Conservation (phyloP, 23 red algal genomes). For the Pyropia yezoensis region DNA sequence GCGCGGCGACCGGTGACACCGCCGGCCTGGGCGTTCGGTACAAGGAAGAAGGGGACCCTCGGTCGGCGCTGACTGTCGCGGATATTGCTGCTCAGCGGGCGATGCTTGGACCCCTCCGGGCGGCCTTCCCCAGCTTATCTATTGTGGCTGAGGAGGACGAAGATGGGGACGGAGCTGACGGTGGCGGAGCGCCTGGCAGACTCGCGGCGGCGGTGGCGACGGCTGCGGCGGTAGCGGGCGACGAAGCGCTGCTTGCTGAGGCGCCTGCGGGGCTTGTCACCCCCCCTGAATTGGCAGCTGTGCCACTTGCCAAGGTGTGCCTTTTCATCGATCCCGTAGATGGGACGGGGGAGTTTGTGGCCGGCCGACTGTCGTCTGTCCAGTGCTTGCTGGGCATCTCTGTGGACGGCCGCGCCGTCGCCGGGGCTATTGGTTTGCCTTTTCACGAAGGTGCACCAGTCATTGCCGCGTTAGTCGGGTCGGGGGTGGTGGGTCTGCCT, state of each 20-base stretch:
- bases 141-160: constrained; percentile 30
- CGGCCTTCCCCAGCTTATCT: neutral
- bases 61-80: constrained; percentile 13
- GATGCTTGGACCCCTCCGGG: constrained; percentile 2
- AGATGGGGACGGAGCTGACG: no score
- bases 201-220: neutral
- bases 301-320: neutral
- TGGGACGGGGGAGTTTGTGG: constrained; percentile 22
- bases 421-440: constrained; percentile 14
- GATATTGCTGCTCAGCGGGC: constrained; percentile 14
- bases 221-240: neutral
- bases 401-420: constrained; percentile 4
- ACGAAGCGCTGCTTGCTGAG: neutral
- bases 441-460: constrained; percentile 3
- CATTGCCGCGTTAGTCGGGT: constrained; percentile 1
- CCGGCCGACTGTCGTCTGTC: constrained; percentile 3
- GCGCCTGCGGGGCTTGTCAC: neutral
- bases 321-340: constrained; percentile 31
- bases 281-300: neutral
- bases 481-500: constrained; percentile 1
- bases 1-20: neutral
- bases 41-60: constrained; percentile 16
- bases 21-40: neutral
- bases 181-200: no score
- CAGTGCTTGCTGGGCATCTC: constrained; percentile 18